Evolutionary conservation across 2,329 filamentous ascomycete species (phyloP), one percentile per base, ranked within the genome.

Genomic region (Pseudogymnoascus sp.): DNA sequence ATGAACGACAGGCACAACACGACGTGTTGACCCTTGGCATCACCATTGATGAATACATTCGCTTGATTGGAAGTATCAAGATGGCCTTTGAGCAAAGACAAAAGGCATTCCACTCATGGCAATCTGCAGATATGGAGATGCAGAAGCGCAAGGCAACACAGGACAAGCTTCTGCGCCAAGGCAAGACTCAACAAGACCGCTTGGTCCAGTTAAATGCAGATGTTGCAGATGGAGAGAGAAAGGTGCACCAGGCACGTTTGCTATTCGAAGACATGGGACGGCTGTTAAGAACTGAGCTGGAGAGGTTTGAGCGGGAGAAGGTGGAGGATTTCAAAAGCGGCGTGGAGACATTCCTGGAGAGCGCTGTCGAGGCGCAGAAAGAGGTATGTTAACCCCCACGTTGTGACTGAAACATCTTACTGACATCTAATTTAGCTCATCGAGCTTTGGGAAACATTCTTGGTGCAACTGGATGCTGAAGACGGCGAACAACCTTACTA

Each of bases 241-340:
- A 91, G 74, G 91, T 96, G 1, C 91, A 97, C 74, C 92, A 96
- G 75, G 90, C 92, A 0, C 81, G 93, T 62, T 77, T 97, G 64
- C 77, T 97, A 54, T 99, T 99, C 71, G 95, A 99, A 69, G 95
- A 99, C 72, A 97, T 99, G 93, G 95, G 95, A 12, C 83, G 92
- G 11, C 78, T 97, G 72, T 95, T 99, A 92, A 86, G 91, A 65
- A 83, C 82, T 37, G 95, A 99, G 76, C 81, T 99, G 68, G 95
- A 97, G 71, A 83, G 93, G 16, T 99, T 99, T 72, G 95, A 99
- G 78, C 85, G 85, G 70, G 95, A 99, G 77, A 99, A 99, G 80
- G 95, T 99, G 2, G 95, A 99, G 74, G 95, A 99, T 74, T 99
- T 99, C 77, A 99, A 99, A 81, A 95, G 90, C 67, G 93, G 93